Evolutionary conservation across 1,284 basidiomycete genomes (phyloP), one percentile per base, ranked within the genome.

Genomic region (Ceraceosorus guamensis): DNA sequence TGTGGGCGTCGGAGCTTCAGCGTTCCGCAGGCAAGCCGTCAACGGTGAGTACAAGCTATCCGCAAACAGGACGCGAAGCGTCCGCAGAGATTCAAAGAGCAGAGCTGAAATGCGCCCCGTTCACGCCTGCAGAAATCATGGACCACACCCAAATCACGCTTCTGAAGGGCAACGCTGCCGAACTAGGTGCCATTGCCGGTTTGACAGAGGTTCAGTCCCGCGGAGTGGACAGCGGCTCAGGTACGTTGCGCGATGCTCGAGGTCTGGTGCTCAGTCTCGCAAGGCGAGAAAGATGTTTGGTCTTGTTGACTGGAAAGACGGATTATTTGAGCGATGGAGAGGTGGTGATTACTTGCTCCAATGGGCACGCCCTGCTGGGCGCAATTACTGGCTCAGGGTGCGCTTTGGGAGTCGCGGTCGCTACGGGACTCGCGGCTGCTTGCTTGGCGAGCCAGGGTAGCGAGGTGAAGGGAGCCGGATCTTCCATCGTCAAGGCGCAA

Each of bases 161-260:
- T 16, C 91, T 97, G 78, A 97, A 97, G 77, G 93, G 92, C 5
- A 97, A 97, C 72, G 87, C 90, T 0, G 91, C 84, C 18, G 93
- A 97, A 77, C 85, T 97, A 24, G 89, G 84, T 0, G 81, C 87
- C 0, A 78, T 96, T 11, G 83, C 85, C 1, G 82, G 85, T 14
- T 86, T 86, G 48, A 44, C 41, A 3, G 59, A 87, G 84, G 88
- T 90, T 3, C 77, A 81, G 62, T 82, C 86, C n/a, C 85, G 84
- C 71, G 92, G 93, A 1, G 92, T 97, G 2, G 93, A 97, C 76
- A 87, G 86, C 50, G 81, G 86, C 13, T 88, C 89, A 0, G 73
- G 78, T 8, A 86, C 85, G 1, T 90, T 96, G 75, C 79, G 82
- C 49, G 83, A 93, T 70, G 89, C 92, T 0, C 82, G 80, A 0